These are phyloP conservation scores for Mortierella antarctica DNA, from an alignment of 192 early-diverging fungal genomes.

Conservation along the genomic window DNA sequence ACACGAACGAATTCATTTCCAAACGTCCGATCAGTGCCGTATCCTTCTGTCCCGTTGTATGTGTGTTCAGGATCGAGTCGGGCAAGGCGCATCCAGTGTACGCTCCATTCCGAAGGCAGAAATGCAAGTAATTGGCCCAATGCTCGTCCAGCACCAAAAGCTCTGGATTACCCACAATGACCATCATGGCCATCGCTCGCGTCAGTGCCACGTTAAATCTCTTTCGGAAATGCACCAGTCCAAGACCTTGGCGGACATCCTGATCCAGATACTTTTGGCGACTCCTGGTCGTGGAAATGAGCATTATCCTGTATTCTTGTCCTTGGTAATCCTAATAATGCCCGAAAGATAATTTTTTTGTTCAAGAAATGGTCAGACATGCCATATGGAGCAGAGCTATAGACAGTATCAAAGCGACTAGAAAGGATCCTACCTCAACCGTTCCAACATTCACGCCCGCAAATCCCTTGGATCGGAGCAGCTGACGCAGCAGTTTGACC, in stretches of 20 bases:
- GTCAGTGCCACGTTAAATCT: slow-evolving; percentile 65
- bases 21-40: slow-evolving; percentile 29
- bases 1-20: slow-evolving; percentile 50
- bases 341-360: background rate
- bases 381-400: background rate
- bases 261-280: slow-evolving; percentile 48
- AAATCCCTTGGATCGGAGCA: slow-evolving; percentile 47
- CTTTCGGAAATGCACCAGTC: slow-evolving; percentile 56
- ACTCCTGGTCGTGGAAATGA: slow-evolving; percentile 60
- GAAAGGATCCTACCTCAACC: slow-evolving; percentile 27
- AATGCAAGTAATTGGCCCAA: slow-evolving; percentile 48
- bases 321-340: slow-evolving; percentile 63
- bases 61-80: slow-evolving; percentile 39
- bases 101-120: slow-evolving; percentile 44
- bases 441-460: slow-evolving; percentile 52
- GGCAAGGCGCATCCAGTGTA: slow-evolving; percentile 42
- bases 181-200: slow-evolving; percentile 56
- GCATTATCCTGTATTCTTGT: slow-evolving; percentile 61
- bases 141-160: slow-evolving; percentile 40
- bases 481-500: slow-evolving; percentile 56
- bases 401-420: background rate
- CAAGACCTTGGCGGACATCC: slow-evolving; percentile 56
- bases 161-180: slow-evolving; percentile 54
- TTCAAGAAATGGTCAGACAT: slow-evolving; percentile 1
- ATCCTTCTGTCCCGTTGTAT: slow-evolving; percentile 28